Percentiles rank a stretch among this genome's conserved stretches.
Evolutionary conservation across 2,329 filamentous ascomycete species (phyloP).

Genomic region (Fusarium caatingaense): DNA sequence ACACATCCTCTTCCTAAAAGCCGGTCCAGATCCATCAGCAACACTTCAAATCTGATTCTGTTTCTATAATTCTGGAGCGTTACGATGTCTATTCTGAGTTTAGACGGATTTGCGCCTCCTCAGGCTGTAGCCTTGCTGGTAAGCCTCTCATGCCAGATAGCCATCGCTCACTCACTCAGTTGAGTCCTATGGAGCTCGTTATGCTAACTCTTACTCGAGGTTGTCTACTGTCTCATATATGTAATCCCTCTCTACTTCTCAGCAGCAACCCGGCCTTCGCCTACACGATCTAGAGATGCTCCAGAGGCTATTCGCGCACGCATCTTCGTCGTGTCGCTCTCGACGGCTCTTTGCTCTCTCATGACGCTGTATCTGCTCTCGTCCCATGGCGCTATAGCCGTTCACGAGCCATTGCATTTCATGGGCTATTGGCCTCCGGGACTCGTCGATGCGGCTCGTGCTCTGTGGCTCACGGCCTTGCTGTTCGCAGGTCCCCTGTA

Average conservation of each 20-base stretch:
- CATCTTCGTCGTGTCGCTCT: slow-evolving; percentile 81
- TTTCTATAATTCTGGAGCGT: neutral
- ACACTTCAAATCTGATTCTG: neutral
- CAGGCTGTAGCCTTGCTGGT: slow-evolving; percentile 43
- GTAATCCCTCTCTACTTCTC: slow-evolving; percentile 92
- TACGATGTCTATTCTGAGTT: slow-evolving; percentile 18
- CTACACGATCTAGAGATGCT: slow-evolving; percentile 83
- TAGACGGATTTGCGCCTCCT: slow-evolving; percentile 35
- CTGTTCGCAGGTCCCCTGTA: slow-evolving; percentile 89
- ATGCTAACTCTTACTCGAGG: slow-evolving; percentile 51
- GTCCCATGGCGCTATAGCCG: slow-evolving; percentile 57
- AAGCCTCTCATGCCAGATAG: slow-evolving; percentile 26
- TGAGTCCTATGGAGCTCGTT: neutral
- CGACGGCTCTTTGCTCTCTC: slow-evolving; percentile 75
- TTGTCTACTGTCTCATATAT: slow-evolving; percentile 88
- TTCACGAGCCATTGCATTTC: slow-evolving; percentile 68
- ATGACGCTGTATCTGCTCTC: slow-evolving; percentile 74
- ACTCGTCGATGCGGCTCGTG: slow-evolving; percentile 70
- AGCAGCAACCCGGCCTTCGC: slow-evolving; percentile 80
- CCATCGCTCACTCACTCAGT: neutral
- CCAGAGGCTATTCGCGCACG: slow-evolving; percentile 90
- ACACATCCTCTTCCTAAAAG: neutral
- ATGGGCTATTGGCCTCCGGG: slow-evolving; percentile 86
- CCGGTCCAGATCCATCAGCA: neutral
- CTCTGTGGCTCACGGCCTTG: slow-evolving; percentile 77